phyloP scores from a whole-genome alignment of 2,329 filamentous ascomycete genomes.

The Colletotrichum lupini region DNA sequence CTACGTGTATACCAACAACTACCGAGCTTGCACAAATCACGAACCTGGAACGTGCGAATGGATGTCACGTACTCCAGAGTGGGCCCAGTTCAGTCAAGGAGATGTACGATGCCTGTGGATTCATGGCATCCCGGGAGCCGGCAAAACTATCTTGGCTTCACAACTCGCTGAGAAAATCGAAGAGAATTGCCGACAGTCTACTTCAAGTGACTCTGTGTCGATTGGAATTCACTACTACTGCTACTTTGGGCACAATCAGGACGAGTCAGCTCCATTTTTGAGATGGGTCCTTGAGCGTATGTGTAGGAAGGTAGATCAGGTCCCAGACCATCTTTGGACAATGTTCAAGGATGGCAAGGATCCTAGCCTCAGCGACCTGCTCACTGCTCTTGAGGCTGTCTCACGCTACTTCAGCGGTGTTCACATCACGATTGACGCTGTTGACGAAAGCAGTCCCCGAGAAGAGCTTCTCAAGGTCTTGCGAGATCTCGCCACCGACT shows the following conservation, averaged over 20 bases:
- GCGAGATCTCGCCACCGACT: not conserved
- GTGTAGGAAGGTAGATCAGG: rapidly evolving
- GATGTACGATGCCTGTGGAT: not conserved
- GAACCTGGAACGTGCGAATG: slow-evolving; percentile 6
- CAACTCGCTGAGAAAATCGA: not conserved
- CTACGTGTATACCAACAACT: too few relatives aligned
- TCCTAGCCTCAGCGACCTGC: not conserved
- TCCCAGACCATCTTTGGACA: not conserved
- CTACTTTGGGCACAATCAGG: not conserved
- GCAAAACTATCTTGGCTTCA: not conserved
- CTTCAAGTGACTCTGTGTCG: rapidly evolving
- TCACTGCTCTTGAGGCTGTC: rapidly evolving
- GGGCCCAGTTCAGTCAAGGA: not conserved
- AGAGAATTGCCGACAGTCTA: rapidly evolving
- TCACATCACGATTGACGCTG: rapidly evolving
- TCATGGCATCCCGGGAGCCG: not conserved
- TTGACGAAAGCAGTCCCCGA: not conserved
- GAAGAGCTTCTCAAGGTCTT: not conserved
- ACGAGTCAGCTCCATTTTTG: not conserved
- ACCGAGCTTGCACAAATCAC: rapidly evolving
- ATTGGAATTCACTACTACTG: not conserved
- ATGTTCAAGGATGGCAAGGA: not conserved
- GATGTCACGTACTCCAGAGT: not conserved
- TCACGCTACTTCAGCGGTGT: rapidly evolving
- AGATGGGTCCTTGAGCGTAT: not conserved